These are phyloP conservation scores for Cardamine chenopodiifolia DNA, from an alignment of 345 rosid genomes.

Conservation along the genomic window DNA sequence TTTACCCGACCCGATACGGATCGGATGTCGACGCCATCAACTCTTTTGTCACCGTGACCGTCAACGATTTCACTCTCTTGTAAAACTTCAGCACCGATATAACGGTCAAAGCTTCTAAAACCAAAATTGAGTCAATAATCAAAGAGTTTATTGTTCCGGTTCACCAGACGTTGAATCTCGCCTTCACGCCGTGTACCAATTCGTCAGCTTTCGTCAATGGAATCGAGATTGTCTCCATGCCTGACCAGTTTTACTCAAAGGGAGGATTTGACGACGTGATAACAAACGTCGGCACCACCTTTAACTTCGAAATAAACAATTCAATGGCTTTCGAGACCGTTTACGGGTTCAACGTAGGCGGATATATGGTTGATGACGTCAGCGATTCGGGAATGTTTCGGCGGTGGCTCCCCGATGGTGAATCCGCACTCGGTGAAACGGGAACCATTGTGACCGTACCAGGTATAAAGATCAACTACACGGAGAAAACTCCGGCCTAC, in stretches of 20 bases:
- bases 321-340: no score
- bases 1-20: slow-evolving; percentile 32
- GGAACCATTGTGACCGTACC: accelerated
- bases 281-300: no score
- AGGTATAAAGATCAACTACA: not conserved
- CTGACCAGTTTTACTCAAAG: no score
- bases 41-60: slow-evolving; percentile 35
- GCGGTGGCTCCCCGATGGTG: slow-evolving; percentile 24
- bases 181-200: slow-evolving; percentile 37
- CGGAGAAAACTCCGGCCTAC: not conserved
- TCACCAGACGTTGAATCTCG: slow-evolving; percentile 33
- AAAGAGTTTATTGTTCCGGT: slow-evolving; percentile 40
- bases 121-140: not conserved
- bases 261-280: no score
- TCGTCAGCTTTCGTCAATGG: slow-evolving; percentile 48
- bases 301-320: no score
- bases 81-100: slow-evolving; percentile 41
- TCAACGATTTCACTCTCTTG: slow-evolving; percentile 42
- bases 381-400: slow-evolving; percentile 55
- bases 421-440: no score
- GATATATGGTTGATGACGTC: no score
- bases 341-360: no score
- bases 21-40: not conserved
- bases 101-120: slow-evolving; percentile 11
- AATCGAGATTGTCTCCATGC: slow-evolving; percentile 45